Evolutionary conservation across 2,329 filamentous ascomycete species (phyloP).

Genomic region (Diplocarpon mali): DNA sequence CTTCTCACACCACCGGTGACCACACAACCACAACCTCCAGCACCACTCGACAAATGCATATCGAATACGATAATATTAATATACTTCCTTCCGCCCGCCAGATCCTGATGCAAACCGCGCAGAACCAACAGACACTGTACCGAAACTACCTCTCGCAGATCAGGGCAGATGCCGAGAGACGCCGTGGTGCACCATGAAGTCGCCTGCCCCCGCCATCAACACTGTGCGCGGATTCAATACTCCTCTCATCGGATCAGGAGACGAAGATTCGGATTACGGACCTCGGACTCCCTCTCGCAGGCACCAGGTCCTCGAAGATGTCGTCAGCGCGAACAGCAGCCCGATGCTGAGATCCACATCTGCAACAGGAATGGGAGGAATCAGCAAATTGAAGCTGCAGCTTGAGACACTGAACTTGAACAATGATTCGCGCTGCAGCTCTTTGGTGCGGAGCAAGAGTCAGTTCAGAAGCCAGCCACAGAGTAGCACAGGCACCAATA

Average conservation of each 20-base stretch:
- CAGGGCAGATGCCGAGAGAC: constrained; percentile 26
- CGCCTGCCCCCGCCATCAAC: constrained; percentile 21
- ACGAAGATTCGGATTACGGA: constrained; percentile 43
- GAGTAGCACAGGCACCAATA: constrained; percentile 27
- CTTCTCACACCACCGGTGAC: constrained; percentile 19
- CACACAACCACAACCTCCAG: constrained; percentile 4
- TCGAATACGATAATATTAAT: constrained; percentile 20
- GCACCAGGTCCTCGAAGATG: constrained; percentile 29
- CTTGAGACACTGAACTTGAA: constrained; percentile 68
- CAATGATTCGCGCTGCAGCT: constrained; percentile 40
- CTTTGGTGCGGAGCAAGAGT: constrained; percentile 43
- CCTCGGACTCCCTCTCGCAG: constrained; percentile 29
- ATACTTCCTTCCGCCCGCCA: constrained; percentile 13
- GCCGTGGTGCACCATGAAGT: constrained; percentile 28
- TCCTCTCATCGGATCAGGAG: constrained; percentile 34
- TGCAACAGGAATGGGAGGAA: constrained; percentile 50
- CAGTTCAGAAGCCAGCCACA: constrained; percentile 48
- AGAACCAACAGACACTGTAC: constrained; percentile 25
- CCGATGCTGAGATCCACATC: constrained; percentile 42
- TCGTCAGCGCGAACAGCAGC: constrained; percentile 48
- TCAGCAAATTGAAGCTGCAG: constrained; percentile 72
- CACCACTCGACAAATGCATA: constrained; percentile 26
- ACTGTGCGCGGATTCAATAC: constrained; percentile 28
- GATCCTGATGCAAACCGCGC: constrained; percentile 25
- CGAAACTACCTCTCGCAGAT: constrained; percentile 28